Percentiles rank a stretch among this genome's conserved stretches.
These are phyloP conservation scores for Coccinonectria pachysandricola DNA, from an alignment of 2,329 filamentous ascomycete genomes.

Conservation along the genomic window DNA sequence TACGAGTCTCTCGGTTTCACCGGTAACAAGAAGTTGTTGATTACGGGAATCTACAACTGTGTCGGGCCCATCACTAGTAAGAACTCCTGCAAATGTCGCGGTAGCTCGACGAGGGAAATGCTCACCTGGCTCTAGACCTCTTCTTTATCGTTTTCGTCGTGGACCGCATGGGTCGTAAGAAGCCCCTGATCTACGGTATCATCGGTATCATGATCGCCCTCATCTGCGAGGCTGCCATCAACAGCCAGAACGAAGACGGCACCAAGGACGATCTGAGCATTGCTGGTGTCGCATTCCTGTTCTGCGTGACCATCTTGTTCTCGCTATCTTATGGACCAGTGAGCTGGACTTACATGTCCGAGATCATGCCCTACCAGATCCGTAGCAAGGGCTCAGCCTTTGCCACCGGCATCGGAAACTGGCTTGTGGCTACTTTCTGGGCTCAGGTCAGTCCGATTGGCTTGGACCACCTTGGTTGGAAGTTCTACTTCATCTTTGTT, in stretches of 20 bases:
- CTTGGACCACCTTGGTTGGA: conserved; percentile 25
- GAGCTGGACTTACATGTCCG: conserved; percentile 49
- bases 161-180: conserved; percentile 50
- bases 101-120: conserved; percentile 4
- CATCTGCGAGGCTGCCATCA: conserved; percentile 45
- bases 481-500: conserved; percentile 28
- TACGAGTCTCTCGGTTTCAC: conserved; percentile 40
- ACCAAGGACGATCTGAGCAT: conserved; percentile 35
- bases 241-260: conserved; percentile 35
- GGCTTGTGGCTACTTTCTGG: conserved; percentile 34
- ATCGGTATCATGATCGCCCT: conserved; percentile 46
- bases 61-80: conserved; percentile 41
- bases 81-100: background rate
- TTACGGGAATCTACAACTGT: conserved; percentile 51
- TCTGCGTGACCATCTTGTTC: conserved; percentile 41
- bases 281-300: conserved; percentile 50
- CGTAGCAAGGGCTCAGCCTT: conserved; percentile 25
- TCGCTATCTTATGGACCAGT: conserved; percentile 42
- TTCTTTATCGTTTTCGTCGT: conserved; percentile 49
- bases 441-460: conserved; percentile 47
- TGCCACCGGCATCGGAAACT: conserved; percentile 17
- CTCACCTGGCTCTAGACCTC: conserved; percentile 28
- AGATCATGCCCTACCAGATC: conserved; percentile 54
- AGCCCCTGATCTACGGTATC: conserved; percentile 55
- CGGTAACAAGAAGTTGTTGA: conserved; percentile 40